These are phyloP conservation scores for Fremontodendron californicum DNA, from an alignment of 345 rosid genomes.

Conservation along the genomic window DNA sequence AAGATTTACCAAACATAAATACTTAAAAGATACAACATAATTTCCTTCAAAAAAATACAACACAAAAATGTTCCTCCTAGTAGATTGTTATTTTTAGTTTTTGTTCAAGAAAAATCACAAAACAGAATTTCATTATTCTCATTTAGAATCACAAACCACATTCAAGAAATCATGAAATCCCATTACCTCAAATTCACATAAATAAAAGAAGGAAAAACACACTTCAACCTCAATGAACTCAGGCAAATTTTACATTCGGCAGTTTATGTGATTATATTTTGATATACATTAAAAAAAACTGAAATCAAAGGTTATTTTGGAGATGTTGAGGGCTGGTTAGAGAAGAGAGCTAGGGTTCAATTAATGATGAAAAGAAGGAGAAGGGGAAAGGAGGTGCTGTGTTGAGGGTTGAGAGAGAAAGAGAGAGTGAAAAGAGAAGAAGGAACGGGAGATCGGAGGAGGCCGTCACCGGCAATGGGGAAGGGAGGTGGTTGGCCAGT, in stretches of 20 bases:
- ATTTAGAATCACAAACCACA: not conserved
- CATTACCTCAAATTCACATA: too few relatives aligned
- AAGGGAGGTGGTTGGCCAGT: not conserved
- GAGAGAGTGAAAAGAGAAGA: not conserved
- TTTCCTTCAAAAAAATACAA: not conserved
- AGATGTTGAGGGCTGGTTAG: not conserved
- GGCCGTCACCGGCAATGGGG: not conserved
- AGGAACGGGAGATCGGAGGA: not conserved
- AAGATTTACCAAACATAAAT: not conserved
- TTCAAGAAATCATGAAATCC: not conserved
- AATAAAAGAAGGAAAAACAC: too few relatives aligned
- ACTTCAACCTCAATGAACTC: not conserved
- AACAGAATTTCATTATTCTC: not conserved
- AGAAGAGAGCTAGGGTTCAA: not conserved
- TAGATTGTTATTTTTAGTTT: not conserved
- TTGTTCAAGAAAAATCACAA: not conserved
- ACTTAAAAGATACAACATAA: not conserved
- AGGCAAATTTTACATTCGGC: not conserved
- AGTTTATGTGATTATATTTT: not conserved
- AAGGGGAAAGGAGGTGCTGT: not conserved
- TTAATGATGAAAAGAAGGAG: not conserved
- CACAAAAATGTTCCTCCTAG: not conserved
- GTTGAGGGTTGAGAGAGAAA: not conserved
- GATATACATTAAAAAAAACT: too few relatives aligned
- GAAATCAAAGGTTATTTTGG: not conserved